Percentiles rank a stretch among this genome's conserved stretches.
Evolutionary conservation across 2,329 filamentous ascomycete species (phyloP).

Genomic region (Malbranchea zuffiana): DNA sequence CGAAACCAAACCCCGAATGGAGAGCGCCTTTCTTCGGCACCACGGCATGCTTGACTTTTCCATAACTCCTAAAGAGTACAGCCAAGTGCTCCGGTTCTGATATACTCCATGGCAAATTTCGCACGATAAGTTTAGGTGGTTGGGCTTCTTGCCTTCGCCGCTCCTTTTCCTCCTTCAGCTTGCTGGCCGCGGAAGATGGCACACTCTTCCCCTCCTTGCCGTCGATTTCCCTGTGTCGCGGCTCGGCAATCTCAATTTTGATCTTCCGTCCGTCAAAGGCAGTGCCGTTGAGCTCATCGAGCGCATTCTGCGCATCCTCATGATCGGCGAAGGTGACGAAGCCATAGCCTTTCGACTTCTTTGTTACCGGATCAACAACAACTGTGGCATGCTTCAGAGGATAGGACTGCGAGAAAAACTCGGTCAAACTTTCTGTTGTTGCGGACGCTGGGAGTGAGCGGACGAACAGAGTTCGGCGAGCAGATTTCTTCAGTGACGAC

Average conservation of each 20-base stretch:
- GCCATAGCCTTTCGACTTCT: slow-evolving; percentile 80
- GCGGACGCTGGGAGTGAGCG: slow-evolving; percentile 68
- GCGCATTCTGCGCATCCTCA: slow-evolving; percentile 74
- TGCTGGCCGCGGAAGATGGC: slow-evolving; percentile 25
- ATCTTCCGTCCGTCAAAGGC: slow-evolving; percentile 70
- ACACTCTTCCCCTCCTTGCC: slow-evolving; percentile 37
- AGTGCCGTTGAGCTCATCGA: slow-evolving; percentile 68
- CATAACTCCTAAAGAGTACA: slow-evolving; percentile 71
- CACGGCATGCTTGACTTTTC: slow-evolving; percentile 80
- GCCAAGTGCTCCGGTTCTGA: slow-evolving; percentile 73
- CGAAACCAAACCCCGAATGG: slow-evolving; percentile 83
- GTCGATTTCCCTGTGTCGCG: slow-evolving; percentile 59
- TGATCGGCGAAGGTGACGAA: slow-evolving; percentile 95
- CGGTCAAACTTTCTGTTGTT: slow-evolving; percentile 71
- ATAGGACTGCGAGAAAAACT: slow-evolving; percentile 87
- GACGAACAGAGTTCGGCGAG: slow-evolving; percentile 68
- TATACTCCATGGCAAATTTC: slow-evolving; percentile 93
- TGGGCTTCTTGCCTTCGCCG: slow-evolving; percentile 50
- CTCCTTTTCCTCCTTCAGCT: slow-evolving; percentile 38
- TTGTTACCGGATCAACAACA: slow-evolving; percentile 73
- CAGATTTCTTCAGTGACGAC: slow-evolving; percentile 8
- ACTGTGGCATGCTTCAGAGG: slow-evolving; percentile 95
- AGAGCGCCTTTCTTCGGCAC: slow-evolving; percentile 64
- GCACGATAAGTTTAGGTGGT: slow-evolving; percentile 69
- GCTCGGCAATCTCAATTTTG: slow-evolving; percentile 76